Base-by-base conservation (phyloP, 768 basidiomycete species). In the Russula ochroleuca region DNA sequence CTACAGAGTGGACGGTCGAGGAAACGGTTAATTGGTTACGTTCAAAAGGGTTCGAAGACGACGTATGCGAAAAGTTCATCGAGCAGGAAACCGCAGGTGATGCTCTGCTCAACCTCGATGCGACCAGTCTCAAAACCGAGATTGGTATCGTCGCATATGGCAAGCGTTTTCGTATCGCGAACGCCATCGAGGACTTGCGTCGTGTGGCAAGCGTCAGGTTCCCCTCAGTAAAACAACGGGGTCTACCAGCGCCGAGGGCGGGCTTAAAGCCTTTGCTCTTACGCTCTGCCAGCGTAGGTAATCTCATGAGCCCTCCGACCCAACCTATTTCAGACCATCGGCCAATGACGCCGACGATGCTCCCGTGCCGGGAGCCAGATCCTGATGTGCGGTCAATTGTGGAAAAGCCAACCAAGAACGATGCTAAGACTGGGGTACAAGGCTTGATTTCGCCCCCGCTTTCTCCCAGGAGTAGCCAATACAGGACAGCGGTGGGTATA, bases 61-160 rank as follows among this genome's bases (percentile, higher is more conserved):
- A 83, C 55, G 86, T 94, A 3, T 88, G 88, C 69, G 83, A 85
- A 60, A 95, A 91, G 72, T 98, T 99, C 71, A 85, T 81, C 49
- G 97, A 98, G 76, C 94, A 99, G 85, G 97, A 99, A 77, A 98
- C 98, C 59, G 91, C 94, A 0, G 97, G 97, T n/a, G 97, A 99
- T 69, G 92, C 98, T 35, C 83, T 99, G 10, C 85, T 98, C 60
- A 94, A 96, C 70, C 88, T 98, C 64, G 93, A 98, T 67, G 84
- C 86, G 62, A 89, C 88, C 71, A 81, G 96, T 17, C 86, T 99
- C 69, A 98, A 98, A 77, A 80, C 77, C 10, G 95, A 98, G 76
- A 87, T 99, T 58, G 96, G 94, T 31, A 92, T 99, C 68, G 78
- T 82, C 70, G 93, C 94, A 3, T 97, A 96, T 69, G 97, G 97